Percentiles rank a stretch among this genome's conserved stretches.
Conservation (phyloP, 495 filamentous ascomycete genomes). For the Aspergillus heteromorphus region DNA sequence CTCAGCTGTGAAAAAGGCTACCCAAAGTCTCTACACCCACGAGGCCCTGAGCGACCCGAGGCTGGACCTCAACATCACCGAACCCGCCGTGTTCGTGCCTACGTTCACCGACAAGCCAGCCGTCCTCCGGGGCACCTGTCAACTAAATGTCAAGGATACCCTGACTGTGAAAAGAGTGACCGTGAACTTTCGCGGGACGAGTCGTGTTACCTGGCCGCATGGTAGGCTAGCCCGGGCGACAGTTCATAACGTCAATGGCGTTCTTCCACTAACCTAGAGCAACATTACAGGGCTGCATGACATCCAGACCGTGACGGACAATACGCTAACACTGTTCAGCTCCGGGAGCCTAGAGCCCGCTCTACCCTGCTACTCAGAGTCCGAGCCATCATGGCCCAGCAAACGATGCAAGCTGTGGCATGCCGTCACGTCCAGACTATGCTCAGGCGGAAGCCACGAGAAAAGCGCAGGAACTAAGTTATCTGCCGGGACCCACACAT, state of each 20-base stretch:
- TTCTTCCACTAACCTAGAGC: background rate
- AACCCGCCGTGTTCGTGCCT: conserved; percentile 11
- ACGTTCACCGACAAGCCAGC: conserved; percentile 8
- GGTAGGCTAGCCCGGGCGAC: background rate
- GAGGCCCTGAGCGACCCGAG: background rate
- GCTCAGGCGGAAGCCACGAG: background rate
- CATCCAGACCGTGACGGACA: conserved; percentile 4
- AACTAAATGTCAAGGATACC: conserved; percentile 3
- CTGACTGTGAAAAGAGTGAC: conserved; percentile 6
- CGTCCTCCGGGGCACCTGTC: conserved; percentile 9
- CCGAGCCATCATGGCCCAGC: background rate
- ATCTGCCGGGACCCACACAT: conserved; percentile 6
- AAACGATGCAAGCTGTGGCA: conserved; percentile 2
- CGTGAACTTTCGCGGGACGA: conserved; percentile 10
- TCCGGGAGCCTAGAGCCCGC: background rate
- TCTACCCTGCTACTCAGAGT: background rate
- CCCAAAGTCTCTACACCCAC: background rate
- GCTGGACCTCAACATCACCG: conserved; percentile 4
- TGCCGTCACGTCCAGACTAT: background rate
- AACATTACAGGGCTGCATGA: conserved; percentile 3
- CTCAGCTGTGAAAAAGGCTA: background rate
- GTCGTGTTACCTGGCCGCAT: conserved; percentile 9
- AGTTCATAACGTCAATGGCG: background rate
- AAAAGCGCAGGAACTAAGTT: background rate
- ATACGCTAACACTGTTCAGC: conserved; percentile 6